Base-by-base conservation (phyloP, 2,329 filamentous ascomycete species). In the Fusarium piperis region DNA sequence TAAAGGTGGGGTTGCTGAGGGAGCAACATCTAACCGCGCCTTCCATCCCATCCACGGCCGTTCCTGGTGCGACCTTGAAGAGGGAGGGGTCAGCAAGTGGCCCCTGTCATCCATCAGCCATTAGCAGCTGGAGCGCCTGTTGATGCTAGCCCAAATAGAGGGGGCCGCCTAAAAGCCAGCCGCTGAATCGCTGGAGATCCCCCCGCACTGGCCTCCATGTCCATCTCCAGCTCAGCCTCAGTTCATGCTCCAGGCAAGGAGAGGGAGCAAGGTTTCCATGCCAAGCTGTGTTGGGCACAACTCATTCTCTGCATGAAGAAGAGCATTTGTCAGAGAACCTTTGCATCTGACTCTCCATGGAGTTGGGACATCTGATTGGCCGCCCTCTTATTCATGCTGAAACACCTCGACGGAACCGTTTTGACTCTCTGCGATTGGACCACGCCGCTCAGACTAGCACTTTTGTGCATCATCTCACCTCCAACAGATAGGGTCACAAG, bases 1-100 rank as follows among this genome's bases (percentile, higher is more conserved):
- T n/a, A 16, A 16, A 36, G 35, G 73, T 70, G 62, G 74, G 74
- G 68, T 74, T 68, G 74, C 72, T 75, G 72, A 73, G 70, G 70
- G 15, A 74, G 74, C 74, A 76, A 76, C 52, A 59, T 28, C 63
- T 51, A 55, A 52, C 65, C 46, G 38, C 70, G 59, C 70, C 56
- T 53, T 67, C 59, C 58, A 70, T 64, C 51, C 59, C 64, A 64
- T 62, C 64, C 60, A 62, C 46, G 63, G 66, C 62, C 65, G 64
- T 67, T 73, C 65, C 66, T 75, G 66, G 73, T 75, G 73, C 61
- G 62, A 75, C 73, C 64, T 62, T 32, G 53, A 57, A 56, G 59
- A 61, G 67, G 59, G 62, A 62, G 52, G 66, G 59, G 62, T 65
- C 30, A 62, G 41, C 41, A 38, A 41, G 6, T 18, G 30, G 18